A percentile compares a stretch with the other conserved stretches of the same genome.
Evolutionary conservation across 2,329 filamentous ascomycete genomes (phyloP).

Genomic region (Ceratocystis cubensis): DNA sequence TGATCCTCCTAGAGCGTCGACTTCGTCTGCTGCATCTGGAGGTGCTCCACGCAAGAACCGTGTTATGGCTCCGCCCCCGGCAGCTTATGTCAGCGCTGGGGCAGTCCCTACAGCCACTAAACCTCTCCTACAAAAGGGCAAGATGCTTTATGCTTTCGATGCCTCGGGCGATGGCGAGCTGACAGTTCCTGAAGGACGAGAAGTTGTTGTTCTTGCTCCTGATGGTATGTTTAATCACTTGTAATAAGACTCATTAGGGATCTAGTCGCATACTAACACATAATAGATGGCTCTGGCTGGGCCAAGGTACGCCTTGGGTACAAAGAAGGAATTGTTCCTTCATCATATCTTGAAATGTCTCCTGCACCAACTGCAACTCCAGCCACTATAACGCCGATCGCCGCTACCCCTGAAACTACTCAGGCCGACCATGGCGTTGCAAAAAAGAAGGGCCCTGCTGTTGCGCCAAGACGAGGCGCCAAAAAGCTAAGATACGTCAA

Average conservation of each 20-base stretch:
- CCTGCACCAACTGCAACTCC: slow-evolving; percentile 33
- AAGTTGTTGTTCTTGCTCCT: slow-evolving; percentile 66
- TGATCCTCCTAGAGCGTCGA: slow-evolving; percentile 23
- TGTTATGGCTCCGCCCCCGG: slow-evolving; percentile 75
- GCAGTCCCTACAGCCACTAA: slow-evolving; percentile 37
- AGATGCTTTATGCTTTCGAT: slow-evolving; percentile 83
- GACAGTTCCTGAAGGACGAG: slow-evolving; percentile 62
- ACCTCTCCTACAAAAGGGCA: slow-evolving; percentile 48
- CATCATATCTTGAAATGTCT: slow-evolving; percentile 65
- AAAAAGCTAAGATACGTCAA: slow-evolving; percentile 93
- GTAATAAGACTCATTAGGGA: not conserved
- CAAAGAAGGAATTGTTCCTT: slow-evolving; percentile 75
- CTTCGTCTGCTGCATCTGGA: slow-evolving; percentile 15
- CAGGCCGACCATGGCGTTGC: slow-evolving; percentile 44
- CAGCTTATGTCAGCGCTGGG: slow-evolving; percentile 61
- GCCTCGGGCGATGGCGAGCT: slow-evolving; percentile 71
- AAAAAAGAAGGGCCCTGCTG: slow-evolving; percentile 84
- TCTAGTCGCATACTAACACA: slow-evolving; percentile 25
- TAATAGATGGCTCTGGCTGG: slow-evolving; percentile 79
- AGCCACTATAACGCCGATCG: not conserved
- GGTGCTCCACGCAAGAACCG: slow-evolving; percentile 47
- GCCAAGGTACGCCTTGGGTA: slow-evolving; percentile 64
- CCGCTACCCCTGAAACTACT: slow-evolving; percentile 33
- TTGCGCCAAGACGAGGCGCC: slow-evolving; percentile 78
- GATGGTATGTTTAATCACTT: slow-evolving; percentile 57